Evolutionary conservation across 805 yeast species (phyloP), one percentile per base, ranked within the genome.

Genomic region (Millerozyma miso): DNA sequence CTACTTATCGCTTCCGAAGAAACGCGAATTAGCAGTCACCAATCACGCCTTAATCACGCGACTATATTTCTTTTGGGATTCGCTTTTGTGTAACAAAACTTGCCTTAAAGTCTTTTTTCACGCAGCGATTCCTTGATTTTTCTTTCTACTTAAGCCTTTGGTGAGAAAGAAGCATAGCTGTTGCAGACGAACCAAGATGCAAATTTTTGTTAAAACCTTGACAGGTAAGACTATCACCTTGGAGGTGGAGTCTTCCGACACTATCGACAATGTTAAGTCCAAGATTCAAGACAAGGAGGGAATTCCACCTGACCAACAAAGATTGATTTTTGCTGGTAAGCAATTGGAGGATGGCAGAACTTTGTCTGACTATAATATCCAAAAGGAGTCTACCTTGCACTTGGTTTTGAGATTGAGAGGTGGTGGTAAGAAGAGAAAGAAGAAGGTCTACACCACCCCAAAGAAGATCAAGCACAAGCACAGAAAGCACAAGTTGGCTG

Each of bases 381-480:
- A 91, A 80, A 91, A 91, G 86, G 99, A 91, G 81, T 91, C 99
- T 52, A 91, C 99, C 56, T 76, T 91, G 47, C 97, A 90, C 73
- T 81, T 90, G 74, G 97, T 90, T 61, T 80, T 90, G 55, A 90
- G 97, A 84, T 84, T 89, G 76, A 88, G 97, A 83, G 97, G 95
- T 81, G 76, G 75, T 73, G 96, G 96, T 81, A 93, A 90, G 88
- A 93, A 93, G 93, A 91, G 96, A 85, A 93, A 93, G 93, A 93
- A 93, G 97, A 91, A 91, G 95, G 97, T 89, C 73, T 93, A 91
- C 91, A 91, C 98, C 80, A 91, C 98, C 71, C 99, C 99, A 82
- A 93, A 93, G 90, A 95, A 90, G 86, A 88, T 93, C 80, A 88
- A 79, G 80, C 98, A 93, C 95, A 90, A 89, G 86, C 97, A 88